Base-by-base conservation (phyloP, 2,329 filamentous ascomycete genomes). In the Paecilomyces variotii region DNA sequence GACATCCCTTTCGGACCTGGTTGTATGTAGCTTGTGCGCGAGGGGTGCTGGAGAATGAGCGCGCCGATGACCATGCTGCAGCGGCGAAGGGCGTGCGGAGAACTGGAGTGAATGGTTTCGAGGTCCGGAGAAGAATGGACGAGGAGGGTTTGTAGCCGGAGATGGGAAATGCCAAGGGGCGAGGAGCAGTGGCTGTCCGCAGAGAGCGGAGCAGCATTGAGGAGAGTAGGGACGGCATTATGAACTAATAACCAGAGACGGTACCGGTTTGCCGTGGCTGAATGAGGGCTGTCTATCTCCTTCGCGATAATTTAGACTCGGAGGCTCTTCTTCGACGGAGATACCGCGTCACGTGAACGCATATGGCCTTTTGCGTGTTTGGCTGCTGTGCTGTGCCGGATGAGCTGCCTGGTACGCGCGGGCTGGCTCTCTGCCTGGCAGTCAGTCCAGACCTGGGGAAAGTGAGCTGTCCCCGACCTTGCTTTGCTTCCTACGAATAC, bases 1-100 rank as follows among this genome's bases (percentile, higher is more conserved):
- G 89, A 70, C 90, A 92, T 65, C 91, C 90, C 62, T 83, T 82
- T 19, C 88, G 80, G 59, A 91, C 85, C 74, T 91, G 88, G 77
- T 87, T 90, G 66, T 89, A 81, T 7, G 88, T 91, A 57, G 87
- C 84, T 64, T 78, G 76, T 58, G 77, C 78, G 30, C 78, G 68
- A 0, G 84, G 76, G 0, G 87, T 84, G 35, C 80, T 81, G n/a
- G 82, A 82, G 75, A 87, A 87, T 62, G 77, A 66, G 59, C 79
- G 77, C 55, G 59, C 60, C 28, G 60, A 51, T 39, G 63, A 63
- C 34, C 60, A 53, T 26, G 61, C 60, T n/a, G 69, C 59, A 19
- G 68, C 60, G 39, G 57, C 56, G 50, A 61, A 14, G 50, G 53
- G 63, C 25, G 68, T 59, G 56, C 67, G 52, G 59, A 58, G 58